These are phyloP conservation scores for Botrytis hyacinthi DNA, from an alignment of 2,329 filamentous ascomycete species.

Conservation along the genomic window DNA sequence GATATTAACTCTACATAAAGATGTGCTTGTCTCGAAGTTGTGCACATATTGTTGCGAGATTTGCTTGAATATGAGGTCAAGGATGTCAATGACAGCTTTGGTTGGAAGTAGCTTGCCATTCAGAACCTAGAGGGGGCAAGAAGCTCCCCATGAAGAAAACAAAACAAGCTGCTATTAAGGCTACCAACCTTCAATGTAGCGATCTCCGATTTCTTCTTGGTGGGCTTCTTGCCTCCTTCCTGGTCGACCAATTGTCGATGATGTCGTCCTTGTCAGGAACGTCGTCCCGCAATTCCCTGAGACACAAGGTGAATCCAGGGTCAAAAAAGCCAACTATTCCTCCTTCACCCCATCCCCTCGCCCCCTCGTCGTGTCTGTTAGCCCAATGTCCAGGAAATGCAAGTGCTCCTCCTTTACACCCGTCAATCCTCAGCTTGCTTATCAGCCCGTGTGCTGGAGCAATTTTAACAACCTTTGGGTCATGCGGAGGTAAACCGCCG, in stretches of 20 bases:
- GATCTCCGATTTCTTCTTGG: neutral
- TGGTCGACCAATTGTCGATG: neutral
- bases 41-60: constrained; percentile 42
- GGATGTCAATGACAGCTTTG: constrained; percentile 50
- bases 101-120: constrained; percentile 51
- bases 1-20: neutral
- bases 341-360: neutral
- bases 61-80: constrained; percentile 50
- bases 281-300: neutral
- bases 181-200: neutral
- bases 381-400: neutral
- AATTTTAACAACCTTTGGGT: neutral
- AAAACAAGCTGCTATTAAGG: neutral
- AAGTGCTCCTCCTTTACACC: neutral
- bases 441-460: neutral
- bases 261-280: neutral
- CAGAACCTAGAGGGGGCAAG: constrained; percentile 46
- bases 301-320: neutral
- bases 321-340: neutral
- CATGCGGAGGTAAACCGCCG: neutral
- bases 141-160: constrained; percentile 38
- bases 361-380: neutral
- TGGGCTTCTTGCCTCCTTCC: neutral
- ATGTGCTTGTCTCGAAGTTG: too few species aligned
- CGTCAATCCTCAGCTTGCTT: neutral